Base-by-base conservation (phyloP, 441 rosid species). In the Adansonia rubrostipa region DNA sequence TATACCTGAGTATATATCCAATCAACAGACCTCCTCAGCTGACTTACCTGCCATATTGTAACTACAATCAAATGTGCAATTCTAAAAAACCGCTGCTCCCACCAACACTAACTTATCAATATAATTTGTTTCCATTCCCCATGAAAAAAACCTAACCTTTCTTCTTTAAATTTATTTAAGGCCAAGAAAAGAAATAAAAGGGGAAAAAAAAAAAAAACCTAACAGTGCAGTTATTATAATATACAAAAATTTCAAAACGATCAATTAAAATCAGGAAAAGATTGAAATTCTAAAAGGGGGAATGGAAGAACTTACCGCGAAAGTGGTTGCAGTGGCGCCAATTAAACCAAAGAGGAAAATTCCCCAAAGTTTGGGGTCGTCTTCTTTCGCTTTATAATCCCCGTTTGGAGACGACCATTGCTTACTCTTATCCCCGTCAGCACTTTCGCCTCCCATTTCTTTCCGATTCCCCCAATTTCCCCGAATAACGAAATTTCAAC, bases 311-410 rank as follows among this genome's bases (percentile, higher is more conserved):
- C 90, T 88, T 56, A 94, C 98, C 48, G 96, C 94, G 78, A 87
- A 85, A 77, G 97, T 90, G 82, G 95, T 92, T 57, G 90, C 92
- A n/a, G 98, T 91, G 86, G 95, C 98, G 78, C 96, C 97, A 65
- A 92, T 83, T 15, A 94, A 84, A 76, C 91, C 89, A 87, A 92
- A 89, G 54, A 87, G 85, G 53, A 94, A 80, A 56, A 91, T 79
- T 9, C 94, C 92, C 98, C 93, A 94, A 60, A 90, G 89, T 83
- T 90, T 91, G 56, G 86, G 81, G 24, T 83, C 86, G 4, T 85
- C 85, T 15, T 84, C 79, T 53, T 85, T 82, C 62, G 67, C 79
- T 33, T 83, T 85, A 68, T 47, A 44, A 15, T 53, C 33, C 40
- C 68, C 60, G 77, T 70, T 79, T 40, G 88, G 80, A 47, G 86